Conservation (phyloP, 345 rosid genomes). For the Eucalyptus paniculata region DNA sequence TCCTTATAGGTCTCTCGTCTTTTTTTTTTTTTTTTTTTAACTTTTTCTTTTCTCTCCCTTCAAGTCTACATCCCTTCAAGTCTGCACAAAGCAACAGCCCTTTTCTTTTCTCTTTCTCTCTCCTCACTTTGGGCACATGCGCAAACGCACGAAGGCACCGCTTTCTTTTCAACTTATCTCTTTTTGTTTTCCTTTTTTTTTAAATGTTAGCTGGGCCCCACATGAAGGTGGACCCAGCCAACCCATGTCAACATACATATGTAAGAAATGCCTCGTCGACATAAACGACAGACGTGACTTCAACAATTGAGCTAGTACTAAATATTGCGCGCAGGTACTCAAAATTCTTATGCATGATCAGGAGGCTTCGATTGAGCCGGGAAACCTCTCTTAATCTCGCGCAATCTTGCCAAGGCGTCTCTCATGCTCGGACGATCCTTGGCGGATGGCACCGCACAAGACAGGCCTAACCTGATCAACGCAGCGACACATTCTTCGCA, state of each 20-base stretch:
- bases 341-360: background rate
- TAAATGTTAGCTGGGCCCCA: too few relatives aligned
- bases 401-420: background rate
- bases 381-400: background rate
- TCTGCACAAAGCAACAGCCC: too few relatives aligned
- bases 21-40: accelerated
- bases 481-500: background rate
- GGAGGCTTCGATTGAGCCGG: background rate
- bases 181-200: too few relatives aligned
- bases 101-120: too few relatives aligned
- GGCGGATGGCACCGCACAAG: background rate
- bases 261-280: background rate
- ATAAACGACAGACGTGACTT: background rate
- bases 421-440: slow-evolving; percentile 5
- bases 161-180: too few relatives aligned
- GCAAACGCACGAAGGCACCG: too few relatives aligned
- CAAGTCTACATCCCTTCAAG: too few relatives aligned
- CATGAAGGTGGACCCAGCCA: too few relatives aligned
- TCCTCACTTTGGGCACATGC: too few relatives aligned
- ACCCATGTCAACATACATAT: background rate
- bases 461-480: background rate
- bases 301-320: background rate
- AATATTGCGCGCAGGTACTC: background rate
- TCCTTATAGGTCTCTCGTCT: too few relatives aligned
- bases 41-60: too few relatives aligned